phyloP scores from a whole-genome alignment of 768 basidiomycete species.

The Auricularia cornea region DNA sequence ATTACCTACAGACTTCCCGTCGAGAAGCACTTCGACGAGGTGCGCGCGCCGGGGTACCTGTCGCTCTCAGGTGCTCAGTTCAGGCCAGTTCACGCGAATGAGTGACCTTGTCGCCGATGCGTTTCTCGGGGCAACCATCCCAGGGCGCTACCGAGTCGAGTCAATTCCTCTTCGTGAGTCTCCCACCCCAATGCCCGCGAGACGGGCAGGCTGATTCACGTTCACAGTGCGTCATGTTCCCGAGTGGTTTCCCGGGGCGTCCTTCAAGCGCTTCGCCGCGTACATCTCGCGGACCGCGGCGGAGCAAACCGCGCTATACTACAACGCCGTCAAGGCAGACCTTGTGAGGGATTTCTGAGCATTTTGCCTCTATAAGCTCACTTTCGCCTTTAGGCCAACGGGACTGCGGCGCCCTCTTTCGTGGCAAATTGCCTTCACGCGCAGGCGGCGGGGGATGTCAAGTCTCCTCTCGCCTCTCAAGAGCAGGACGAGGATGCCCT shows the following conservation, averaged over 20 bases:
- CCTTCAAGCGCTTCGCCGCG: constrained; percentile 1
- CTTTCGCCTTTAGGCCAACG: neutral
- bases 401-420: neutral
- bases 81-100: neutral
- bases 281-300: neutral
- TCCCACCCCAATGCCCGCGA: too few relatives aligned
- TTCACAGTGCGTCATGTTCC: constrained; percentile 7
- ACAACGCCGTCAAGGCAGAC: neutral
- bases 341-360: neutral
- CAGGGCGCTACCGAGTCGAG: neutral
- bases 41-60: neutral
- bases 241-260: constrained; percentile 8
- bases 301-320: neutral
- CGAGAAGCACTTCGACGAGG: neutral
- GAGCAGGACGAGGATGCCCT: neutral
- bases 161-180: neutral
- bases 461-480: neutral
- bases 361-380: neutral
- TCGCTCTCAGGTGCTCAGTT: neutral
- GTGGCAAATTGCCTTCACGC: neutral
- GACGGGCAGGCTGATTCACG: neutral
- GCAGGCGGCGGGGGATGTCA: neutral
- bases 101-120: neutral
- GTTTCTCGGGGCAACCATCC: neutral
- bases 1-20: neutral